phyloP scores from a whole-genome alignment of 176 grass and related monocot genomes.

The Aegilops bicornis region DNA sequence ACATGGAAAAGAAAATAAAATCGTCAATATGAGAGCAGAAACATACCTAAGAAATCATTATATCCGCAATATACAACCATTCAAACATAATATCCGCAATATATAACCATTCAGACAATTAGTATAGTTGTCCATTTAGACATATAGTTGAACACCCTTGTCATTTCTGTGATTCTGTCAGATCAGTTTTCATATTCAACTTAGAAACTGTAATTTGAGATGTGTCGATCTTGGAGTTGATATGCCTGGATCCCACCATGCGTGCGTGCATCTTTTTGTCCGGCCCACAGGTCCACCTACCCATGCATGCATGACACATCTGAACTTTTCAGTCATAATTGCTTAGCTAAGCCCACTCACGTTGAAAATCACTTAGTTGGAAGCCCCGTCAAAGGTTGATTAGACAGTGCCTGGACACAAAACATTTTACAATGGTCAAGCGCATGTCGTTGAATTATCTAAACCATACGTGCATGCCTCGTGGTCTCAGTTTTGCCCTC shows the following conservation, averaged over 20 bases:
- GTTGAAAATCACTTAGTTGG: not conserved
- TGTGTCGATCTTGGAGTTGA: not conserved
- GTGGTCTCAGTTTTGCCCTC: not conserved
- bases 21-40: too few species aligned
- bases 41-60: too few species aligned
- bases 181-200: too few species aligned
- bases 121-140: not conserved
- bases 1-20: too few species aligned
- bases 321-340: constrained; percentile 4
- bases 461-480: not conserved
- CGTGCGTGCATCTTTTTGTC: not conserved
- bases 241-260: not conserved
- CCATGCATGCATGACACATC: not conserved
- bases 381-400: constrained; percentile 9
- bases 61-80: too few species aligned
- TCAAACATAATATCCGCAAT: too few species aligned
- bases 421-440: constrained; percentile 8
- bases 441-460: not conserved
- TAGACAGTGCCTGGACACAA: not conserved
- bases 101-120: too few species aligned
- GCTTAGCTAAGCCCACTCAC: constrained; percentile 8
- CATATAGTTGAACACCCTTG: not conserved
- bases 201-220: too few species aligned
- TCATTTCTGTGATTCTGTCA: not conserved
- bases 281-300: not conserved